Evolutionary conservation across 2,329 filamentous ascomycete species (phyloP), one percentile per base, ranked within the genome.

Genomic region (Diaporthe sp.): DNA sequence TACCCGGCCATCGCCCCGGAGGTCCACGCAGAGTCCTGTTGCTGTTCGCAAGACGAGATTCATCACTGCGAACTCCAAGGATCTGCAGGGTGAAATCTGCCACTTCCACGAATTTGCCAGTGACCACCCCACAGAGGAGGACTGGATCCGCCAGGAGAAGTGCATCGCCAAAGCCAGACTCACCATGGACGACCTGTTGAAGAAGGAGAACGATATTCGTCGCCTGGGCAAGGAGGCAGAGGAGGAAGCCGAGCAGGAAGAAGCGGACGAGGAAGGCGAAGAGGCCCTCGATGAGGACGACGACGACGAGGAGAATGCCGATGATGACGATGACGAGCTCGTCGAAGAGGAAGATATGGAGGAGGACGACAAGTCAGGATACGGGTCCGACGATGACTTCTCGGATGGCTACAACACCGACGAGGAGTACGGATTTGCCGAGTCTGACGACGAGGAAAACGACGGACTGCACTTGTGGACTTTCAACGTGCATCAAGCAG

Each of bases 31-130:
- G 71, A 87, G 83, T 72, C 85, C 85, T 3, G 82, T 82, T 4
- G 81, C 83, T 4, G 77, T 81, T 49, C 83, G 85, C 44, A 81
- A 82, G 42, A 85, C 84, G 77, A 89, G 86, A 78, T 91, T 88
- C 78, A 83, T 91, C 19, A 87, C 86, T 10, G 89, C 88, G 22
- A 84, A 87, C 74, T 86, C 86, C 7, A 85, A 81, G 49, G 89
- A 91, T 68, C 80, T 91, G 58, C 84, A 86, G 51, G 86, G 86
- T 55, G 90, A 93, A 77, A 87, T 88, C 37, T 92, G 86, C 81
- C 91, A 86, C 67, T 98, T 98, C 82, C 95, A 98, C 82, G 96
- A 98, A 81, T 98, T 98, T 82, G 96, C 95, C 58, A 95, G 94
- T 82, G 95, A 94, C 68, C 89, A 92, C 75, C 89, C 93, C 55